phyloP scores from a whole-genome alignment of 176 grass and related monocot species.

The Zoysia japonica region DNA sequence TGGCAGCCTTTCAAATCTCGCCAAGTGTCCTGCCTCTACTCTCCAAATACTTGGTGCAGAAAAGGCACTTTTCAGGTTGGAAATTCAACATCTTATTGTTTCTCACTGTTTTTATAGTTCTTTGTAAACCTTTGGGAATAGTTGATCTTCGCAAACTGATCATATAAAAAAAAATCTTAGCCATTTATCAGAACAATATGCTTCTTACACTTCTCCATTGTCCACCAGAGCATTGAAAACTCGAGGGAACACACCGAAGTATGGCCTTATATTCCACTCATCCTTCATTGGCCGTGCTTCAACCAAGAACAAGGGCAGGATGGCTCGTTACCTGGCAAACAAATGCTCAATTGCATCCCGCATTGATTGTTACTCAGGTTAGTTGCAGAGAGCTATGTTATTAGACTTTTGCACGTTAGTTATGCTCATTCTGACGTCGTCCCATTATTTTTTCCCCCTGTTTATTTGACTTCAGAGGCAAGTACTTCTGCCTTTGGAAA shows the following conservation, averaged over 20 bases:
- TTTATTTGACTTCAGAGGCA: slow-evolving; percentile 48
- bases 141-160: neutral
- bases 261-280: slow-evolving; percentile 97
- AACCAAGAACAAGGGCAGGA: slow-evolving; percentile 85
- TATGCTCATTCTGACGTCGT: slow-evolving; percentile 1
- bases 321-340: slow-evolving; percentile 96
- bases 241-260: slow-evolving; percentile 86
- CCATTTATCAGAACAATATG: neutral
- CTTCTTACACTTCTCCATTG: slow-evolving; percentile 3
- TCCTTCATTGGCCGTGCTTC: slow-evolving; percentile 97
- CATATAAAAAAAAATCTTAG: neutral
- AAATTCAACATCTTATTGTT: slow-evolving; percentile 3
- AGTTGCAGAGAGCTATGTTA: neutral
- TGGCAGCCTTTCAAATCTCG: slow-evolving; percentile 98
- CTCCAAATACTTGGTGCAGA: slow-evolving; percentile 99
- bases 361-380: slow-evolving; percentile 96
- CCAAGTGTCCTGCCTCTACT: slow-evolving; percentile 85
- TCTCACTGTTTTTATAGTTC: neutral
- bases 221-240: slow-evolving; percentile 80
- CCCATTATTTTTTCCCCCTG: slow-evolving; percentile 3
- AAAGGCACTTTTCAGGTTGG: slow-evolving; percentile 95
- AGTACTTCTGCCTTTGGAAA: slow-evolving; percentile 72
- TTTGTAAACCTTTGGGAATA: neutral
- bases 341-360: slow-evolving; percentile 98
- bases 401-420: neutral